These are phyloP conservation scores for Trametes maxima DNA, from an alignment of 768 basidiomycete genomes.

Conservation along the genomic window DNA sequence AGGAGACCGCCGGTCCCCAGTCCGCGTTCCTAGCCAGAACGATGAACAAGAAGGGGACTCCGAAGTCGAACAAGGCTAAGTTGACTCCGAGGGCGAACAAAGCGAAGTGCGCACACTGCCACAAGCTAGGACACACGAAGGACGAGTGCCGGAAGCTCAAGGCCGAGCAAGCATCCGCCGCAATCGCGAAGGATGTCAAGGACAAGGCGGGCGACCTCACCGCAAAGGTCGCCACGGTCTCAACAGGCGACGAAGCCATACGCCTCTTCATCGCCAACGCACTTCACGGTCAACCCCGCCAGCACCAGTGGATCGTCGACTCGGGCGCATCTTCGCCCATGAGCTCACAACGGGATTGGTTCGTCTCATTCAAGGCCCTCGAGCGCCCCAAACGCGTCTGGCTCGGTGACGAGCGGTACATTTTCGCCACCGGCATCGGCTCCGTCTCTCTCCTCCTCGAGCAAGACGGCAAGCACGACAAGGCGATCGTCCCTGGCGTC, in stretches of 20 bases:
- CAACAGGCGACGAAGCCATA: background rate
- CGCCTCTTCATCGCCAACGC: slow-evolving; percentile 9
- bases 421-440: slow-evolving; percentile 20
- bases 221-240: slow-evolving; percentile 11
- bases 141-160: slow-evolving; percentile 22
- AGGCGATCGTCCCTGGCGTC: slow-evolving; percentile 13
- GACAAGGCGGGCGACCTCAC: slow-evolving; percentile 5
- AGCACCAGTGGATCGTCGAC: slow-evolving; percentile 20
- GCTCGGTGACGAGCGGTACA: slow-evolving; percentile 23
- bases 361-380: slow-evolving; percentile 13
- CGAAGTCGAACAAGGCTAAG: slow-evolving; percentile 13
- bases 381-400: slow-evolving; percentile 6
- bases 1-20: background rate
- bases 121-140: slow-evolving; percentile 14
- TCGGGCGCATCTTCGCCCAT: slow-evolving; percentile 25
- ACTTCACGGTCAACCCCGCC: background rate
- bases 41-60: background rate
- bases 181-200: slow-evolving; percentile 1
- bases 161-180: slow-evolving; percentile 3
- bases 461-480: background rate
- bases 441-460: slow-evolving; percentile 1
- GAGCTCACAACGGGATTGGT: slow-evolving; percentile 15
- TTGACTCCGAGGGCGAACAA: background rate
- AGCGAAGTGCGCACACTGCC: slow-evolving; percentile 15
- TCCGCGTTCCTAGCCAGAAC: slow-evolving; percentile 2